A percentile compares a stretch with the other conserved stretches of the same genome.
phyloP scores from a whole-genome alignment of 1,284 basidiomycete species.

The Malassezia caprae region DNA sequence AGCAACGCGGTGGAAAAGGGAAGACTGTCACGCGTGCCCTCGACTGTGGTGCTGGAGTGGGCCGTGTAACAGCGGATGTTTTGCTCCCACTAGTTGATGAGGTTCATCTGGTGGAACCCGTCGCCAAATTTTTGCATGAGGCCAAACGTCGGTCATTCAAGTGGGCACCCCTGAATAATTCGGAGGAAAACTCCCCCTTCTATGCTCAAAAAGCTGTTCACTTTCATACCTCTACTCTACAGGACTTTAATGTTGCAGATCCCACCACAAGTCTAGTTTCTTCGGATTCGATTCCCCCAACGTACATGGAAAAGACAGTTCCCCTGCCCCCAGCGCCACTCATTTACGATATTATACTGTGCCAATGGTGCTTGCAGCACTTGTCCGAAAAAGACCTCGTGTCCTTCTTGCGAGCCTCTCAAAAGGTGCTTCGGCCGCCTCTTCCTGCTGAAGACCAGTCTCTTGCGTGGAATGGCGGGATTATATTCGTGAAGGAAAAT shows the following conservation, averaged over 20 bases:
- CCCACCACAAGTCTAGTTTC: slow-evolving; percentile 18
- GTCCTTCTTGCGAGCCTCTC: slow-evolving; percentile 32
- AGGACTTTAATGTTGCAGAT: slow-evolving; percentile 33
- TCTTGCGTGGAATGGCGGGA: slow-evolving; percentile 16
- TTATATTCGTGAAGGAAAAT: slow-evolving; percentile 46
- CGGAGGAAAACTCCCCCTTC: slow-evolving; percentile 28
- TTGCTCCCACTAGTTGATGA: slow-evolving; percentile 42
- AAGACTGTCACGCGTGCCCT: slow-evolving; percentile 34
- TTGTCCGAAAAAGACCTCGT: slow-evolving; percentile 42
- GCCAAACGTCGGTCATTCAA: slow-evolving; percentile 27
- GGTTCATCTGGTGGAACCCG: slow-evolving; percentile 46
- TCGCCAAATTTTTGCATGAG: slow-evolving; percentile 38
- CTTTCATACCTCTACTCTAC: slow-evolving; percentile 41
- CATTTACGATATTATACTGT: slow-evolving; percentile 41
- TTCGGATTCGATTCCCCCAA: slow-evolving; percentile 1
- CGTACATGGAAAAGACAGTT: neutral
- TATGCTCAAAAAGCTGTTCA: slow-evolving; percentile 38
- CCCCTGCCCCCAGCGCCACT: slow-evolving; percentile 18
- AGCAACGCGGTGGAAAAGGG: slow-evolving; percentile 31
- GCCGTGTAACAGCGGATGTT: slow-evolving; percentile 39
- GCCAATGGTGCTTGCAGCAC: slow-evolving; percentile 47
- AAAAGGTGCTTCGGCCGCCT: slow-evolving; percentile 20
- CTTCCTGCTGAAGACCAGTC: slow-evolving; percentile 1
- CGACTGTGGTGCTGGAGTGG: slow-evolving; percentile 45
- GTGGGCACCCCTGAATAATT: slow-evolving; percentile 29